Evolutionary conservation across 371 early-diverging fungal species (phyloP), one percentile per base, ranked within the genome.

Genomic region (Funneliformis caledonium): DNA sequence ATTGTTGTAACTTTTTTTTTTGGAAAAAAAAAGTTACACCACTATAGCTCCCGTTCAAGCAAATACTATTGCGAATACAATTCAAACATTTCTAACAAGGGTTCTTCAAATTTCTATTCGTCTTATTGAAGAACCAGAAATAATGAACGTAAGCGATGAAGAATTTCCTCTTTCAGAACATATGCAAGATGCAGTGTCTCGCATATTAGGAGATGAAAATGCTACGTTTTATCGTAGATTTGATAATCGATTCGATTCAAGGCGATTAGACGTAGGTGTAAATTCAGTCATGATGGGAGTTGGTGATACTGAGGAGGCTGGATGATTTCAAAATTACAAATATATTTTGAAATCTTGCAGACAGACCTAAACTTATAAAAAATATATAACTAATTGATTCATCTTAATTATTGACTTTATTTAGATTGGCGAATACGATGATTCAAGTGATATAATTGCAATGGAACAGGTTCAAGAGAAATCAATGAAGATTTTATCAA

Each of bases 191-290:
- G 76, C 67, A 50, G 69, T 81, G n/a, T 42, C 22, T 59, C 76
- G 78, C 45, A 81, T 81, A 37, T 19, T 81, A 16, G 78, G 78
- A 22, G 81, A 81, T 45, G 76, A 81, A 33, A 56, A 56, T 31
- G 81, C 81, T 10, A 11, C 81, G n/a, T 81, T 81, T 81, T 81
- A 81, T 77, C 69, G 76, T 47, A 37, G 76, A 45, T 81, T 81
- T 70, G 76, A 81, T 81, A 68, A 78, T 45, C 26, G 76, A 47
- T 43, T 60, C 31, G 76, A 81, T 78, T 43, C 56, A 78, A 43
- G 81, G 43, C 60, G 69, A 31, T 43, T 67, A 81, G 77, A 72
- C 16, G 68, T 75, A 26, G 81, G 81, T 62, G 59, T 52, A 11
- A 65, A 65, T 50, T 31, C 60, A 19, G 52, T 75, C 42, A 37